Evolutionary conservation across 202 grass and related monocot genomes (phyloP).

Genomic region (Bolboschoenoplectus hybrid): DNA sequence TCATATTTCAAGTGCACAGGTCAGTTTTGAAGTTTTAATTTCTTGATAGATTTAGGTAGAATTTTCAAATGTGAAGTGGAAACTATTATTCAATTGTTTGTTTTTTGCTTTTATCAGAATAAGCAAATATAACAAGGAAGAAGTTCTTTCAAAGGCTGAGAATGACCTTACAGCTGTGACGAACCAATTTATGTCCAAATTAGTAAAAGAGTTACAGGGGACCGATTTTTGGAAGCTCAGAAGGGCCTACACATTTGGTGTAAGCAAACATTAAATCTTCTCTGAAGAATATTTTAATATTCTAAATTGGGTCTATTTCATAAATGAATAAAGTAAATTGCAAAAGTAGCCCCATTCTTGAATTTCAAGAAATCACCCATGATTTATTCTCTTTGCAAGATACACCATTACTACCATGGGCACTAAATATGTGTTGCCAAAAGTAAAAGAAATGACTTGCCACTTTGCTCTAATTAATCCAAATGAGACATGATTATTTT

Average conservation of each 20-base stretch:
- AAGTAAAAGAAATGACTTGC: neutral
- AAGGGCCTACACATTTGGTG: conserved; percentile 89
- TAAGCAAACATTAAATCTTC: conserved; percentile 45
- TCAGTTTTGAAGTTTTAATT: conserved; percentile 26
- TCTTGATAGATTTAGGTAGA: neutral
- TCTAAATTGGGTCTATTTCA: neutral
- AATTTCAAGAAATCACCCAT: conserved; percentile 3
- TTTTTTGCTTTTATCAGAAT: conserved; percentile 55
- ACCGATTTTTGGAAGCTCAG: conserved; percentile 99
- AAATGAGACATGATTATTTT: neutral
- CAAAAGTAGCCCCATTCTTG: neutral
- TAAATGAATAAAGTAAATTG: neutral
- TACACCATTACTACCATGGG: conserved; percentile 8
- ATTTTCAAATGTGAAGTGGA: neutral
- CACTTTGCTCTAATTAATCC: neutral
- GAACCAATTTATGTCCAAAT: conserved; percentile 72
- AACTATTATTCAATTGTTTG: neutral
- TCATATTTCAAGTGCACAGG: conserved; percentile 99
- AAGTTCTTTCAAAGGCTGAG: conserved; percentile 89
- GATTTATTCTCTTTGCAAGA: neutral
- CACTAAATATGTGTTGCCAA: conserved; percentile 3
- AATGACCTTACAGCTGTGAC: conserved; percentile 83
- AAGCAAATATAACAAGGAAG: conserved; percentile 80
- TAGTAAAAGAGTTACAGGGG: conserved; percentile 90
- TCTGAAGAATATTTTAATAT: conserved; percentile 43